Base-by-base conservation (phyloP, 768 basidiomycete genomes). In the Vararia minispora region DNA sequence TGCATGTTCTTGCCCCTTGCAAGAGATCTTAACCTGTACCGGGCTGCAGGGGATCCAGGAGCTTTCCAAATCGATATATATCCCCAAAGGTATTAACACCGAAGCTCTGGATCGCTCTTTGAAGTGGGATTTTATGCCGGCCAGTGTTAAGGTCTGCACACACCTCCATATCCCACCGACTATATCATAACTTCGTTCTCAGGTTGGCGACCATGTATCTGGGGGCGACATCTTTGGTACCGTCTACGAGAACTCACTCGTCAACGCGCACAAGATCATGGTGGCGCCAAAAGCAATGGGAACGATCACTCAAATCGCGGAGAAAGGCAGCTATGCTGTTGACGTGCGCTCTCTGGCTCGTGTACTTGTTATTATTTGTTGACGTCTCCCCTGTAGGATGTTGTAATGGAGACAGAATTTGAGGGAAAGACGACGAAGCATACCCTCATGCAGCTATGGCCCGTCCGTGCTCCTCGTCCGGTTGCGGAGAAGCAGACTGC, bases 11-110 rank as follows among this genome's bases (percentile, higher is more conserved):
- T 20, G 29, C 12, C 22, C 28, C 21, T 46, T 37, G 6, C 25
- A 27, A 39, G 25, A 46, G 29, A 33, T 33, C 36, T 27, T 49
- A 39, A 39, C 36, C 30, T 42, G 6, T 11, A 17, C 11, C 20
- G 27, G 28, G 28, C 33, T 24, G 27, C 55, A 74, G 80, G 77
- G 84, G 25, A 99, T 99, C 50, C 90, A 91, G 76, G 88, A 95
- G 54, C 71, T 87, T 28, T 97, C 95, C 31, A 84, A 97, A 52
- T 95, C 90, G n/a, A 99, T 99, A 54, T 99, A 99, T 62, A 98
- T 99, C 45, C 95, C 95, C 47, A 84, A 91, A 52, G 95, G 95
- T 40, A 98, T 99, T 62, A 98, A 98, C 63, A 98, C 95, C 24
- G 79, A 92, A 47, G 86, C 92, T 18, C 74, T 99, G 20, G 87